Evolutionary conservation across 495 filamentous ascomycete species (phyloP).

Genomic region (Trichocladium antarcticum): DNA sequence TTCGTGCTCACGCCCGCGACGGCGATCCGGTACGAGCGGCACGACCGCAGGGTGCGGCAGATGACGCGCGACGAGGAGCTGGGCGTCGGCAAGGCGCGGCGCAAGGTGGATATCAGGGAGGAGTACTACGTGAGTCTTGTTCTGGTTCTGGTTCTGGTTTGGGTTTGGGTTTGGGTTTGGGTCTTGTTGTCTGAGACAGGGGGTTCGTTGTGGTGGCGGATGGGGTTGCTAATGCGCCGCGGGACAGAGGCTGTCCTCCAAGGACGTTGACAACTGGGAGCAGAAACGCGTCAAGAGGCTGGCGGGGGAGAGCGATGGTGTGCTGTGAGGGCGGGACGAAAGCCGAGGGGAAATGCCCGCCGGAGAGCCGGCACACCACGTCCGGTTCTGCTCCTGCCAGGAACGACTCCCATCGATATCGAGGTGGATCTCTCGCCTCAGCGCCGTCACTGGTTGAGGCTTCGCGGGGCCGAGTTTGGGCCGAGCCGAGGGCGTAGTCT

Average conservation of each 20-base stretch:
- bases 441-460: too few relatives aligned
- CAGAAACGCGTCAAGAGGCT: constrained; percentile 84
- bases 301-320: constrained; percentile 78
- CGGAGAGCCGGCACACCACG: too few relatives aligned
- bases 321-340: constrained; percentile 41
- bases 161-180: neutral
- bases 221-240: neutral
- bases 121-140: constrained; percentile 78
- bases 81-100: constrained; percentile 57
- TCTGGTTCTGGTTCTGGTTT: too few relatives aligned
- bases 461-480: too few relatives aligned
- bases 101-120: constrained; percentile 69
- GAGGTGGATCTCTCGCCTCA: too few relatives aligned
- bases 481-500: too few relatives aligned
- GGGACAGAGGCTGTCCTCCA: constrained; percentile 67
- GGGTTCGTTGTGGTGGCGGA: neutral
- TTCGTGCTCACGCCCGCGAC: constrained; percentile 92
- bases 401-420: too few relatives aligned
- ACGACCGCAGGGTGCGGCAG: constrained; percentile 76
- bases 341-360: neutral
- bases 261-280: constrained; percentile 94
- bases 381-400: too few relatives aligned
- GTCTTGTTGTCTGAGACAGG: neutral
- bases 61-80: constrained; percentile 75
- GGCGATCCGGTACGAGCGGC: constrained; percentile 81